These are phyloP conservation scores for Sclerotinia sclerotiorum DNA, from an alignment of 2,329 filamentous ascomycete species.

Conservation along the genomic window DNA sequence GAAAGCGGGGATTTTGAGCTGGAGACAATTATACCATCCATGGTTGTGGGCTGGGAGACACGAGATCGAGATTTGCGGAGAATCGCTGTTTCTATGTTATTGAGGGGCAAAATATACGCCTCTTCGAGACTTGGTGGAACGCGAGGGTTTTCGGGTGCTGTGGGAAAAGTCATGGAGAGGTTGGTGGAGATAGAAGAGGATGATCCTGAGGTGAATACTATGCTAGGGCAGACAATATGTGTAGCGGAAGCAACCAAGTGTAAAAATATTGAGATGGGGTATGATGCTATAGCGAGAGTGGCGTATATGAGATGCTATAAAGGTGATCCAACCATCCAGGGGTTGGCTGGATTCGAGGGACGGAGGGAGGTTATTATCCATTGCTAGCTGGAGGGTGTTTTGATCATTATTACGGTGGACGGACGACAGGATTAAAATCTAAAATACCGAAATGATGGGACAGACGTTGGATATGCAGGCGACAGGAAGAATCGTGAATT, in stretches of 20 bases:
- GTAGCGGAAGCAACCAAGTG: background rate
- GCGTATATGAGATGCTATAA: constrained; percentile 3
- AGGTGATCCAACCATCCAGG: background rate
- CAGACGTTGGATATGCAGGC: background rate
- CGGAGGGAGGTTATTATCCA: constrained; percentile 2
- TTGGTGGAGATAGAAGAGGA: constrained; percentile 17
- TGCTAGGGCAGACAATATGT: background rate
- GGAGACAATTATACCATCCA: constrained; percentile 32
- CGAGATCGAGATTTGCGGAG: constrained; percentile 29
- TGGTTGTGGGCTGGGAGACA: constrained; percentile 33
- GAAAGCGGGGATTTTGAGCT: constrained; percentile 33
- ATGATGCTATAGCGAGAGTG: background rate
- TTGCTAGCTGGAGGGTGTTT: background rate
- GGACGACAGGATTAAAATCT: too few relatives aligned
- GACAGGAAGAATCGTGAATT: background rate
- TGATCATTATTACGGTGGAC: background rate
- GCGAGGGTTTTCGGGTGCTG: background rate
- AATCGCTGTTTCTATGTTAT: constrained; percentile 30
- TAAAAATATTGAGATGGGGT: constrained; percentile 17
- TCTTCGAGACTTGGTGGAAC: background rate
- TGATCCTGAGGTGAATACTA: background rate
- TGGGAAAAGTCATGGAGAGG: constrained; percentile 14
- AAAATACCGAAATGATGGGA: background rate
- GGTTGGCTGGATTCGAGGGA: background rate
- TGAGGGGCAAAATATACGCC: constrained; percentile 2